Evolutionary conservation across 2,329 filamentous ascomycete species (phyloP).

Genomic region (Lachnellula cervina): DNA sequence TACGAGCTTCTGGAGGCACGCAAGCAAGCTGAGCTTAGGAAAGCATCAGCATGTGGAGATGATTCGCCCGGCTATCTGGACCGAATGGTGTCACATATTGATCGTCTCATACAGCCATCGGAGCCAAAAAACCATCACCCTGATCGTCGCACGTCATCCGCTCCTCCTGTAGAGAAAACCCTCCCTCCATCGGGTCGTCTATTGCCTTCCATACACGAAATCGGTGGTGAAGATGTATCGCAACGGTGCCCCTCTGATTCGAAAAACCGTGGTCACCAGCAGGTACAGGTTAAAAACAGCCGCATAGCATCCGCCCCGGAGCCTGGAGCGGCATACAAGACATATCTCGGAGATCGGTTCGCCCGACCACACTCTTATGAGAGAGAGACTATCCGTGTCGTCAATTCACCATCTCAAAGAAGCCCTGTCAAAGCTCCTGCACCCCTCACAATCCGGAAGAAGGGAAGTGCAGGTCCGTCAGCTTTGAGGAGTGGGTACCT

Average conservation of each 20-base stretch:
- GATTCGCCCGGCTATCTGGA: slow-evolving; percentile 45
- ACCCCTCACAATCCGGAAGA: slow-evolving; percentile 31
- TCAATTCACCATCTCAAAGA: slow-evolving; percentile 22
- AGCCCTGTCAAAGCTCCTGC: slow-evolving; percentile 29
- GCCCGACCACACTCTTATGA: slow-evolving; percentile 5
- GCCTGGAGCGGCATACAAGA: slow-evolving; percentile 10
- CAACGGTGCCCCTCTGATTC: slow-evolving; percentile 12
- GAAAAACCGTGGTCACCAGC: slow-evolving; percentile 6
- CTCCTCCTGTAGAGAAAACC: slow-evolving; percentile 32
- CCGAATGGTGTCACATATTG: slow-evolving; percentile 56
- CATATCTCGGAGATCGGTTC: slow-evolving; percentile 13
- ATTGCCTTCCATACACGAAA: slow-evolving; percentile 29
- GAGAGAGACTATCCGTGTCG: slow-evolving; percentile 28
- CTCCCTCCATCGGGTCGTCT: slow-evolving; percentile 5
- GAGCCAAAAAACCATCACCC: slow-evolving; percentile 12
- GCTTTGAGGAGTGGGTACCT: slow-evolving; percentile 15
- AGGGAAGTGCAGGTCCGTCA: slow-evolving; percentile 12
- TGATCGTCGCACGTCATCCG: slow-evolving; percentile 42
- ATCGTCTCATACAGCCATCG: slow-evolving; percentile 47
- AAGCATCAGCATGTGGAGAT: slow-evolving; percentile 19
- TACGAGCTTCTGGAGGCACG: slow-evolving; percentile 28
- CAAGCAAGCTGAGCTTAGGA: slow-evolving; percentile 27
- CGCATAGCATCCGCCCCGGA: slow-evolving; percentile 31
- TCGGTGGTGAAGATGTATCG: slow-evolving; percentile 18
- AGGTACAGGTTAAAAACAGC: slow-evolving; percentile 13